Base-by-base conservation (phyloP, 73 alveolate genomes). In the Diophrys sp. region DNA sequence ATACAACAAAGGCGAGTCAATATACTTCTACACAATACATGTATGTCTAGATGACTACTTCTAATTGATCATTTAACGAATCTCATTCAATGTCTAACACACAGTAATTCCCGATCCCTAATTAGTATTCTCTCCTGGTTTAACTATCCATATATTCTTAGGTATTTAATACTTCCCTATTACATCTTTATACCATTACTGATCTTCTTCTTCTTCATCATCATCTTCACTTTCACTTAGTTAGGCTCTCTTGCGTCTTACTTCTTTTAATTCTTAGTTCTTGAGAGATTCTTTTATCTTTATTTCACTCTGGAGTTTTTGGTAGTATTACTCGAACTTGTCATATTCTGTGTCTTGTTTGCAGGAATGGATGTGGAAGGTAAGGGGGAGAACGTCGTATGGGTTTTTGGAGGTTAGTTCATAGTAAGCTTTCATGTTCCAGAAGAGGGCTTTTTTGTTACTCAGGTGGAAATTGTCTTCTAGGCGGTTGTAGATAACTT, bases 131-230 rank as follows among this genome's bases (percentile, higher is more conserved):
- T n/a, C n/a, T n/a, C 98, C 98, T 0, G 98, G 98, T 56, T 93
- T 93, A 23, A 93, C 75, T 29, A 93, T 93, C 97, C 98, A 93
- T 71, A 93, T 78, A 77, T 85, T 85, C 23, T 75, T 44, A 44
- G 62, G 62, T 11, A 44, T 44, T 11, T 44, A 11, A 44, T 44
- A 44, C 62, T 44, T 44, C 62, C 18, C 5, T 18, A 11, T 18
- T 11, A 44, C 18, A 5, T 44, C 5, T 5, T 18, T 44, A 5
- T 18, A 11, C 62, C 62, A 44, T 44, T 44, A 5, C 5, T 44
- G 62, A 11, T 44, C 62, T 11, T 44, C 62, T 18, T 44, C 62
- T 44, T 44, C 62, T 11, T 18, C 18, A 11, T 44, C 62, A 18
- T 44, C 62, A 44, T 44, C 62, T 44, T 44, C 62, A 44, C 18